Evolutionary conservation across 345 rosid genomes (phyloP).

Genomic region (Populus alba): DNA sequence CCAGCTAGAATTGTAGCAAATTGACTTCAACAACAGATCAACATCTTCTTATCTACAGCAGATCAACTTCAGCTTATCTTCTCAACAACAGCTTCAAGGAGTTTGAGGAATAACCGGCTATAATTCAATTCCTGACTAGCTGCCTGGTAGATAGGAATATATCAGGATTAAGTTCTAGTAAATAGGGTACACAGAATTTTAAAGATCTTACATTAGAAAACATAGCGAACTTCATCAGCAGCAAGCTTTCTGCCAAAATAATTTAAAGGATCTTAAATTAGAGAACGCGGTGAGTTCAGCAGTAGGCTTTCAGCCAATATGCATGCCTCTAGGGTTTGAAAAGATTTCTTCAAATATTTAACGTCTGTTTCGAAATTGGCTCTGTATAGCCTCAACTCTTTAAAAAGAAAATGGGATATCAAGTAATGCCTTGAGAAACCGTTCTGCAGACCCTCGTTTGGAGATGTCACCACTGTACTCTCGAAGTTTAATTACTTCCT

Average conservation of each 20-base stretch:
- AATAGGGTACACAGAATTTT: background rate
- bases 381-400: slow-evolving; percentile 95
- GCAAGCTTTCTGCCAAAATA: background rate
- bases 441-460: slow-evolving; percentile 88
- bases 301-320: background rate
- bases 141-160: slow-evolving; percentile 38
- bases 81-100: slow-evolving; percentile 59
- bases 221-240: background rate
- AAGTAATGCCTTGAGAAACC: slow-evolving; percentile 84
- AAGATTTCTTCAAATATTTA: slow-evolving; percentile 75
- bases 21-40: no score
- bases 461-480: slow-evolving; percentile 66
- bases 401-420: slow-evolving; percentile 89
- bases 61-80: no score
- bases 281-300: background rate
- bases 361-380: slow-evolving; percentile 93
- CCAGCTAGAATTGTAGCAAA: no score
- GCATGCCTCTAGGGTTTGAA: slow-evolving; percentile 83
- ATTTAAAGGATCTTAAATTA: background rate
- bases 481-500: slow-evolving; percentile 91
- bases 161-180: slow-evolving; percentile 8
- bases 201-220: background rate
- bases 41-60: no score
- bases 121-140: slow-evolving; percentile 90
- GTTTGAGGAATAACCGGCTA: slow-evolving; percentile 88